Conservation (phyloP, 2,329 filamentous ascomycete species). For the Tolypocladium cylindrosporum region DNA sequence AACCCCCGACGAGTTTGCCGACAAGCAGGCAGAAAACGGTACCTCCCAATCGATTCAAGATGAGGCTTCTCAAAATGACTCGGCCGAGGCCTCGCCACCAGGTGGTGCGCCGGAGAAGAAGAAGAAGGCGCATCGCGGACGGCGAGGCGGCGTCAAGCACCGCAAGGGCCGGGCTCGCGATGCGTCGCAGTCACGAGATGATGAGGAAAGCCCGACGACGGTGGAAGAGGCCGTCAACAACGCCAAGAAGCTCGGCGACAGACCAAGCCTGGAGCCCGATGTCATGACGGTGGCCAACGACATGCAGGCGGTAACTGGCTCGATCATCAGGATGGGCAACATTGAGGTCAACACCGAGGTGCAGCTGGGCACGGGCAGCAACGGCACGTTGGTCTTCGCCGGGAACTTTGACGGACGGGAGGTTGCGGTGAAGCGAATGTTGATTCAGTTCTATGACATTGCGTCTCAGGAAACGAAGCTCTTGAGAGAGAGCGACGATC, state of each 20-base stretch:
- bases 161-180: constrained; percentile 48
- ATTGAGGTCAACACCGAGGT: constrained; percentile 55
- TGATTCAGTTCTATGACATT: constrained; percentile 91
- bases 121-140: constrained; percentile 60
- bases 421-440: constrained; percentile 93
- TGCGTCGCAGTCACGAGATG: constrained; percentile 37
- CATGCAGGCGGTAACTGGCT: constrained; percentile 48
- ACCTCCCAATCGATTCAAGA: constrained; percentile 1
- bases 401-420: constrained; percentile 90
- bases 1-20: not conserved
- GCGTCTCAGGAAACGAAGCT: constrained; percentile 89
- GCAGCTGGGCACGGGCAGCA: constrained; percentile 71
- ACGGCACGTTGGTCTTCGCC: constrained; percentile 92
- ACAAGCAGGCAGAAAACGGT: not conserved
- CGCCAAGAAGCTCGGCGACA: constrained; percentile 46
- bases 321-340: constrained; percentile 51
- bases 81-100: not conserved
- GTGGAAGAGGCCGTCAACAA: constrained; percentile 54
- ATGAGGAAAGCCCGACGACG: constrained; percentile 31
- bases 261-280: constrained; percentile 48
- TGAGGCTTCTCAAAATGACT: not conserved
- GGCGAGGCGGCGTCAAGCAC: constrained; percentile 62
- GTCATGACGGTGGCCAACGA: constrained; percentile 47
- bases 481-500: constrained; percentile 86
- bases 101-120: constrained; percentile 38